Base-by-base conservation (phyloP, 2,329 filamentous ascomycete genomes). In the Sclerotinia subarctica region DNA sequence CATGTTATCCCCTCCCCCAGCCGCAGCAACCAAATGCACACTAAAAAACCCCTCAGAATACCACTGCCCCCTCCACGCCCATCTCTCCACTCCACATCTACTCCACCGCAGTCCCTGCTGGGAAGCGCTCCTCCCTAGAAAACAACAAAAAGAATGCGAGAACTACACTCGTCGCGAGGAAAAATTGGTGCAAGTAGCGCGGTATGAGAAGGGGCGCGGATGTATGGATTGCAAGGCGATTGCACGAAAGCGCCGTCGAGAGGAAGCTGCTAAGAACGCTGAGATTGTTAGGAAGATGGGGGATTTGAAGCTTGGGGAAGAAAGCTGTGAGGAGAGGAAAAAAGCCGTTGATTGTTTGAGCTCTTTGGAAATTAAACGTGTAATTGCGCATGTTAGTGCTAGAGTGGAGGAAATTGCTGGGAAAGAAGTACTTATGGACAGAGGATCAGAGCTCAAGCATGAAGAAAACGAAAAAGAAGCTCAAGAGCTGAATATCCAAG, bases 201-300 rank as follows among this genome's bases (percentile, higher is more conserved):
- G 13, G 3, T 62, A 51, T 5, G 58, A 24, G 0, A 10, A 24
- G 0, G 29, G 38, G 1, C 44, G 44, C 4, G 58, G 58, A 7
- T 62, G 58, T 29, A 51, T 51, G 44, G 13, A 24, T 0, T 62
- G 58, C 1, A 26, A 51, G 13, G 3, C n/a, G 8, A 6, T 11
- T 5, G 46, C 58, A 1, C 44, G 44, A 2, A 3, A 0, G 1
- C 13, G 7, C 2, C 29, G 29, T 1, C 6, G 3, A 0, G 6
- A 35, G 0, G 44, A 62, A 19, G 13, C 29, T 2, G 1, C 7
- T 0, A 24, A 13, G 0, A 15, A 38, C 19, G 6, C 29, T 1
- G 19, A 24, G 2, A 38, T 38, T 2, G 10, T 7, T 0, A 5
- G 7, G 2, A 51, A 17, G 13, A 62, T 51, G 44, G 4, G 10